Evolutionary conservation across 768 basidiomycete genomes (phyloP).

Genomic region (Pulveroboletus sp.): DNA sequence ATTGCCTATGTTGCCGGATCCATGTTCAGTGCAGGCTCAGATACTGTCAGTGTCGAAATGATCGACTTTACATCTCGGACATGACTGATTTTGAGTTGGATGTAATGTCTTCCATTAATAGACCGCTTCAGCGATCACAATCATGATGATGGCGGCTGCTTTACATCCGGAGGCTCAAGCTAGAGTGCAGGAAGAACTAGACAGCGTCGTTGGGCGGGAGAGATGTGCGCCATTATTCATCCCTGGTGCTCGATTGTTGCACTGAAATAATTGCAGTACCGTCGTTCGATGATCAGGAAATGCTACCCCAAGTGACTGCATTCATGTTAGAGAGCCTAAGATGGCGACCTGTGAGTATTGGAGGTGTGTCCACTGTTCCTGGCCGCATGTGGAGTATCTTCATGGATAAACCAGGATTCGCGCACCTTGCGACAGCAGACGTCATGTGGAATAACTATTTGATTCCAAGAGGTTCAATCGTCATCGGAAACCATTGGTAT

Average conservation of each 20-base stretch:
- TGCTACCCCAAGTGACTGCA: conserved; percentile 34
- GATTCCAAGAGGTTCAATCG: conserved; percentile 30
- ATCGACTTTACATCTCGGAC: background rate
- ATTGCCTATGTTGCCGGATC: conserved; percentile 38
- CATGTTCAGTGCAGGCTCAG: conserved; percentile 42
- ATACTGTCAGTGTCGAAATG: conserved; percentile 31
- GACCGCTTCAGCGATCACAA: conserved; percentile 46
- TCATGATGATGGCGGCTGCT: conserved; percentile 53
- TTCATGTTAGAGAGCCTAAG: conserved; percentile 36
- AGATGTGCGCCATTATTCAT: conserved; percentile 12
- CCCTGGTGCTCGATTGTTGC: background rate
- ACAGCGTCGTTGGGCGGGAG: conserved; percentile 43
- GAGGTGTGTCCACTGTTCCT: conserved; percentile 16
- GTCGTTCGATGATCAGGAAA: conserved; percentile 32
- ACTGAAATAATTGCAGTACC: conserved; percentile 27
- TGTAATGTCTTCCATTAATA: conserved; percentile 3
- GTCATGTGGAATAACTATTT: conserved; percentile 38
- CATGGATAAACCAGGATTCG: conserved; percentile 42
- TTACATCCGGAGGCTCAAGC: conserved; percentile 47
- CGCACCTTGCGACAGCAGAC: conserved; percentile 59
- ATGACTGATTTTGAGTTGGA: background rate
- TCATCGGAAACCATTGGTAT: conserved; percentile 13
- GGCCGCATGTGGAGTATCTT: background rate
- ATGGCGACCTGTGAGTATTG: conserved; percentile 36
- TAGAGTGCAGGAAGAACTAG: conserved; percentile 51